Percentiles rank a stretch among this genome's conserved stretches.
These are phyloP conservation scores for Aristolochia contorta DNA, from an alignment of 164 flowering plant species.

Conservation along the genomic window DNA sequence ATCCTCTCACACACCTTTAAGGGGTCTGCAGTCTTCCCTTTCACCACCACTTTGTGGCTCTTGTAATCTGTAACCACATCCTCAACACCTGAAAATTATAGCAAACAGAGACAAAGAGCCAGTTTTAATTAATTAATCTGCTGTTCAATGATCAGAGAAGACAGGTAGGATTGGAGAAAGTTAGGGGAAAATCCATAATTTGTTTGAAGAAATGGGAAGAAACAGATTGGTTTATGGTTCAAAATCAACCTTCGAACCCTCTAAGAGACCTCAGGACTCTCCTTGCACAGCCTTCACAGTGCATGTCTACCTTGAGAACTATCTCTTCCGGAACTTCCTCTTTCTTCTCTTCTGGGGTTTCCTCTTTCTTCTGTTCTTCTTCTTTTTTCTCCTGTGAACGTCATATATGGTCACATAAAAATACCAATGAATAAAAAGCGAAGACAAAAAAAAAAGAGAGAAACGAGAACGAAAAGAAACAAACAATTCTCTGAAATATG, in stretches of 20 bases:
- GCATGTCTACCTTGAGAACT: conserved; percentile 78
- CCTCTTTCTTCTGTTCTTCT: conserved; percentile 15
- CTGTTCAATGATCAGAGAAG: neutral
- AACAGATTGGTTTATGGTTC: neutral
- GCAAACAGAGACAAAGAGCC: no score
- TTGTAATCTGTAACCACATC: conserved; percentile 61
- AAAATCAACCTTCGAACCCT: conserved; percentile 57
- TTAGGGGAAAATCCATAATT: neutral
- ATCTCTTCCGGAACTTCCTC: conserved; percentile 47
- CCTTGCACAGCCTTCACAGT: conserved; percentile 85
- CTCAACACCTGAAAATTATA: conserved; percentile 54
- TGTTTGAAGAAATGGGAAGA: no score
- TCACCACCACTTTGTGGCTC: conserved; percentile 65
- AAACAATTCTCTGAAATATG: no score
- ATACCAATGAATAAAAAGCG: no score
- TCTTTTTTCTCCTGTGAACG: conserved; percentile 11
- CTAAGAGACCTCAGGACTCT: conserved; percentile 62
- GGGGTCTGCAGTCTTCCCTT: conserved; percentile 77
- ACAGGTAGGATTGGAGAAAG: neutral
- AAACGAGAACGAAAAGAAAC: no score
- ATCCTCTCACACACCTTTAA: conserved; percentile 62
- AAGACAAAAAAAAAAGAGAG: no score
- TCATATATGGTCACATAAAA: no score
- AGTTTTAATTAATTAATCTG: neutral
- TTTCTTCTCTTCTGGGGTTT: conserved; percentile 21